A percentile compares a stretch with the other conserved stretches of the same genome.
These are phyloP conservation scores for Sporothrix pseudoabietina DNA, from an alignment of 2,329 filamentous ascomycete species.

Conservation along the genomic window DNA sequence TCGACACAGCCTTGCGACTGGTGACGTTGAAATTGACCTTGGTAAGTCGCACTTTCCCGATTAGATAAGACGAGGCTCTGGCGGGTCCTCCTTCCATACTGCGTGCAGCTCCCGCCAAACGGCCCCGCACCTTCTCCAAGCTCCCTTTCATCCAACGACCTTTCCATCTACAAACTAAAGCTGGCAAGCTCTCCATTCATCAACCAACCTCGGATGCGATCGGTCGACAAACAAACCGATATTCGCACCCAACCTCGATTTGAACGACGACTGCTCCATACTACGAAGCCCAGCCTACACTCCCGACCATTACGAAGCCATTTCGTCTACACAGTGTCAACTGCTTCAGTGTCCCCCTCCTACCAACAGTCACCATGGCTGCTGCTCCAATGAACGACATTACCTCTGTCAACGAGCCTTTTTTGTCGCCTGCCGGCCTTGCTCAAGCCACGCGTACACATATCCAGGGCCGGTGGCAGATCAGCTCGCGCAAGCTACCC, in stretches of 20 bases:
- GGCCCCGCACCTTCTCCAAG: not conserved
- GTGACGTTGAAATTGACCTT: not conserved
- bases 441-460: constrained; percentile 58
- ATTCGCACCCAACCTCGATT: not conserved
- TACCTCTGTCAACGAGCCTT: constrained; percentile 54
- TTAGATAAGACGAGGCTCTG: not conserved
- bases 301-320: not conserved
- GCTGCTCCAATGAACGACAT: constrained; percentile 39
- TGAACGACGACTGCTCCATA: not conserved
- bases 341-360: not conserved
- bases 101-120: not conserved
- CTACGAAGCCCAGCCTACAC: not conserved
- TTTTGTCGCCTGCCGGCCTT: constrained; percentile 54
- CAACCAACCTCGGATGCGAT: not conserved
- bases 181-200: not conserved
- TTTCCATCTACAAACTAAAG: not conserved
- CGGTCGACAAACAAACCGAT: not conserved
- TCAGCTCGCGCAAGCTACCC: constrained; percentile 85
- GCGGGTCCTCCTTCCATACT: not conserved
- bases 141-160: not conserved
- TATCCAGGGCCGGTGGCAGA: constrained; percentile 67
- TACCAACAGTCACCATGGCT: not conserved
- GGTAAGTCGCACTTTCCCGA: not conserved
- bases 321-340: not conserved
- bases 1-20: not conserved